Conservation (phyloP, 2,329 filamentous ascomycete genomes). For the Aspergillus phoenicis region DNA sequence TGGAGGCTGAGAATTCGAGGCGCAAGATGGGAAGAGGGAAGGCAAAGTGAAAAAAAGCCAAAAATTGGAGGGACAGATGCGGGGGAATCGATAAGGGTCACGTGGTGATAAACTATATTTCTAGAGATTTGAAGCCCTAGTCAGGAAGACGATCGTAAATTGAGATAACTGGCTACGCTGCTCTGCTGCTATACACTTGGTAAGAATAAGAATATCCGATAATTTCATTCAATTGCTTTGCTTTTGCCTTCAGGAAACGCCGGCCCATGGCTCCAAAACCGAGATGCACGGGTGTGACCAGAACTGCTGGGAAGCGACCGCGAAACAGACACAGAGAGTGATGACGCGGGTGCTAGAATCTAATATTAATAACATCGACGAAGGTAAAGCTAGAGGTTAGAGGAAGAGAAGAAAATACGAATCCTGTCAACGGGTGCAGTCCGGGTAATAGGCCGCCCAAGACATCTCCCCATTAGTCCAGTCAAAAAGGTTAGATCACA, state of each 20-base stretch:
- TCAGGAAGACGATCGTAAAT: background rate
- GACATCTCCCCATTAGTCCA: background rate
- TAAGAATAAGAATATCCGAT: background rate
- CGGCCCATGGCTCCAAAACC: background rate
- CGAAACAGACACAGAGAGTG: background rate
- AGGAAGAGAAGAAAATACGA: constrained; percentile 3
- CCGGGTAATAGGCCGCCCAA: background rate
- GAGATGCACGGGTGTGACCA: background rate
- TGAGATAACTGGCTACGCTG: too few species aligned
- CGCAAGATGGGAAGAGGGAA: background rate
- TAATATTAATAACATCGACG: constrained; percentile 1
- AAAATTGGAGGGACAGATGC: constrained; percentile 7
- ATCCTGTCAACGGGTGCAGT: constrained; percentile 2
- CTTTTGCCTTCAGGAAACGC: background rate
- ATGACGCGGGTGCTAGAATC: constrained; percentile 1
- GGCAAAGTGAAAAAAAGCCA: background rate
- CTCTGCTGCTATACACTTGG: too few species aligned
- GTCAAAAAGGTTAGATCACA: constrained; percentile 36
- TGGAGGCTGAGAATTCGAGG: background rate
- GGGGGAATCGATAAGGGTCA: constrained; percentile 8
- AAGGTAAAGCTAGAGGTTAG: background rate
- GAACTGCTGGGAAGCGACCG: background rate
- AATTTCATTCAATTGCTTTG: background rate
- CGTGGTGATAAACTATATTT: background rate
- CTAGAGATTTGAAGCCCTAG: too few species aligned